Base-by-base conservation (phyloP, 208 protist species). In the Novymonas esmeraldas region DNA sequence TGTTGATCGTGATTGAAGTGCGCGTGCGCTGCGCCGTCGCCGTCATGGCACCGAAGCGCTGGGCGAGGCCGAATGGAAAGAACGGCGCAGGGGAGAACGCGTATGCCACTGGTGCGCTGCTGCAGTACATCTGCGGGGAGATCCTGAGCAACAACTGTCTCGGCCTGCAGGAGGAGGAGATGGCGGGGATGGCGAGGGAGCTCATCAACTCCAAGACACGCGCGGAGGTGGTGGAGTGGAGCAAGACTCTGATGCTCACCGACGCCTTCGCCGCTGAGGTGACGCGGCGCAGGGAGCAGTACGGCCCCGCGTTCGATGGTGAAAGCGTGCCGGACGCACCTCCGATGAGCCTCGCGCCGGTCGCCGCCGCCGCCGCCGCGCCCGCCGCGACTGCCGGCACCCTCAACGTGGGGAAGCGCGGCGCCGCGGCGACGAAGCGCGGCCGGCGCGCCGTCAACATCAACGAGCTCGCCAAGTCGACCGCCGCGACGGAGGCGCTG, bases 91-190 rank as follows among this genome's bases (percentile, higher is more conserved):
- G 50, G 20, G 66, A 46, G 14, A 41, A 58, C 26, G 50, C 64
- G 45, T 49, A 48, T 42, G 52, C 63, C 22, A 68, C 76, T 6
- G 49, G 45, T 0, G 49, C 70, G 0, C 62, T 95, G 7, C 38
- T 74, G 16, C 49, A 79, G 11, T 94, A 82, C 72, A 85, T 96
- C n/a, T 78, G 72, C 54, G 62, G 52, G 18, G 68, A 82, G 42
- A 92, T 96, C 58, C 70, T 72, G 14, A 62, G 69, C 14, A 90
- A 90, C 59, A 96, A 96, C 67, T 78, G 75, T 63, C 78, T 96
- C 0, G 87, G 88, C 1, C 52, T 96, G 13, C 42, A 76, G 7
- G 81, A 85, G 20, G 84, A 87, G 11, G 91, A 96, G 67, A 73
- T 96, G 26, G 65, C 66, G 2, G 86, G 82, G 26, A 94, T 93